Evolutionary conservation across 2,329 filamentous ascomycete genomes (phyloP), one percentile per base, ranked within the genome.

Genomic region (Epichloe typhina): DNA sequence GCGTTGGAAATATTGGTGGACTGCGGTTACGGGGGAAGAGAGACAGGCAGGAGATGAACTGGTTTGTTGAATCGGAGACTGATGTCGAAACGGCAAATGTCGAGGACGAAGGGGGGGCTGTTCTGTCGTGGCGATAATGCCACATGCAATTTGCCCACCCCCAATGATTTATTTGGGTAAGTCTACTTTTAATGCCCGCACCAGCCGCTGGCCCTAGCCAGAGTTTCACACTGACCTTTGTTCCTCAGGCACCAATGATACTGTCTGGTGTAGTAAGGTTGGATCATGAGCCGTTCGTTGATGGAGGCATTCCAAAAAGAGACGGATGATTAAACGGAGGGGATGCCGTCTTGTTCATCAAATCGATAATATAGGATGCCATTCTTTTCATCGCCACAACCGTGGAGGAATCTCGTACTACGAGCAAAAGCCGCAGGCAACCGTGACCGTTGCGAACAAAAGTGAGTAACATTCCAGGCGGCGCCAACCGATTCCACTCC

Each of bases 211-310:
- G n/a, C 23, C 21, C 31, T 31, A 31, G 3, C 31, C 31, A 31
- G 8, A 38, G 35, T 11, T 35, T 19, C n/a, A 39, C 21, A n/a
- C 17, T n/a, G 26, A n/a, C 3, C 42, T 19, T n/a, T 12, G 13
- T 48, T 46, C 53, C 53, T 54, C 45, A 54, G 53, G 53, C 53
- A 54, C 44, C 50, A 54, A 54, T 36, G n/a, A 21, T 12, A 11
- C 31, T 31, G 3, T 42, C 17, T n/a, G 37, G 37, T n/a, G 37
- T 5, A 8, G 3, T 19, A 13, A 5, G 36, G 36, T n/a, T 39
- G 11, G 13, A 8, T 41, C 21, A 46, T 44, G n/a, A 35, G 39
- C 7, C 15, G 11, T 42, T 13, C 15, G 11, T 42, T 13, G n/a
- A 42, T 42, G 26, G 26, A 4, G 26, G 3, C 23, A 3, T 1